phyloP scores from a whole-genome alignment of 2,329 filamentous ascomycete species.

The Ceratocystis variospora region DNA sequence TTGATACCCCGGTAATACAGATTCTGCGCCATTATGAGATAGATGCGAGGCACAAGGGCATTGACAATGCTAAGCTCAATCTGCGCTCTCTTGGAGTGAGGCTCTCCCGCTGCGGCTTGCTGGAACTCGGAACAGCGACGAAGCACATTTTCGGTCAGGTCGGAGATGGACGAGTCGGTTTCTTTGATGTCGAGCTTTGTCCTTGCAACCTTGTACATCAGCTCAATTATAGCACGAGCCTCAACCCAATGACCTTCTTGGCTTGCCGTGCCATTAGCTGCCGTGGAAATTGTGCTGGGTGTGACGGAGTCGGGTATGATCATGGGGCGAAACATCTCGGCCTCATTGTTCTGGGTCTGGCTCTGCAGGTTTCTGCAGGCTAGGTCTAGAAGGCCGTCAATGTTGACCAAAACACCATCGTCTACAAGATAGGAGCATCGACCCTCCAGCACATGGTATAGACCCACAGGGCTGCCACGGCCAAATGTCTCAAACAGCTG shows the following conservation, averaged over 20 bases:
- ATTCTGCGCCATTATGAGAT: background rate
- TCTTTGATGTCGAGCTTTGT: slow-evolving; percentile 1
- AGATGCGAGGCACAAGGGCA: background rate
- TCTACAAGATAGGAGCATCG: background rate
- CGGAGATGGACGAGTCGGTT: background rate
- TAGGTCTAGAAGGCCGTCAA: background rate
- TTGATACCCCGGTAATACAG: slow-evolving; percentile 1
- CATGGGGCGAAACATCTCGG: background rate
- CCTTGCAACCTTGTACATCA: background rate
- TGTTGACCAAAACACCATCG: background rate
- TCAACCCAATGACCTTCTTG: background rate
- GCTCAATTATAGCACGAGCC: background rate
- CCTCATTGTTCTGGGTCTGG: background rate
- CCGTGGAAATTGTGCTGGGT: background rate
- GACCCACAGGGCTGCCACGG: background rate
- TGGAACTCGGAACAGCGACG: background rate
- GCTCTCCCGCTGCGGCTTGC: background rate
- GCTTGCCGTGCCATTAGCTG: background rate
- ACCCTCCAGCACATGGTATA: background rate
- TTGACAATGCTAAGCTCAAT: background rate
- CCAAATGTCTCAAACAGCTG: background rate
- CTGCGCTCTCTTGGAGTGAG: background rate
- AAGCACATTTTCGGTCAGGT: background rate
- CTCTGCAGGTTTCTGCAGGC: background rate
- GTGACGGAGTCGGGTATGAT: background rate